Evolutionary conservation across 176 grass and related monocot species (phyloP), one percentile per base, ranked within the genome.

Genomic region (Thinopyrum elongatum): DNA sequence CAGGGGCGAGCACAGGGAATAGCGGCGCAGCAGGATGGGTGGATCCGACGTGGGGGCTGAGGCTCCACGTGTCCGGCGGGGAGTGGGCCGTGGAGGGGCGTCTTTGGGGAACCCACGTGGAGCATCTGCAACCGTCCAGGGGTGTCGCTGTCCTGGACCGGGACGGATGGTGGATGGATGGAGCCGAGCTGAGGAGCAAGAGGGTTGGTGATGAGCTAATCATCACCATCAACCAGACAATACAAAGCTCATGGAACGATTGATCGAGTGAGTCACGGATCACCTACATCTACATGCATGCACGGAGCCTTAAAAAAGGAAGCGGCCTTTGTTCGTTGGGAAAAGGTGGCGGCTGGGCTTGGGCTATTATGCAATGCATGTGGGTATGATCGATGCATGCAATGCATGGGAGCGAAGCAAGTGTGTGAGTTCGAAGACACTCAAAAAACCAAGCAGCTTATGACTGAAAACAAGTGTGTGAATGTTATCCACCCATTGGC

Each of bases 171-270:
- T 67, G 14, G 14, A 67, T 17, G 47, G 15, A 51, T 4, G 65
- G 29, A 15, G 23, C 17, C 7, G 14, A 62, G 75, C 11, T 25
- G 27, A 42, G 14, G 46, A 13, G 62, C 14, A 49, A 49, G 46
- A 16, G 46, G 14, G 85, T 49, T 70, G 86, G 86, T 82, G 70
- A 82, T 82, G 82, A 77, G 57, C 55, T 79, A 86, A 88, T 88
- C 65, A 83, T 57, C 17, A 21, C 7, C 17, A 21, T 57, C 51
- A 21, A 57, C 17, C 51, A 3, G 51, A 21, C 6, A 7, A 57
- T 19, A 8, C 2, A 57, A 22, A 57, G 53, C 53, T 57, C 19
- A 57, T 57, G 53, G 7, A 57, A 1, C 0, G 51, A 21, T 19
- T 19, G n/a, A n/a, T 15, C 49, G 19, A 22, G 53, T 22, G 53